Evolutionary conservation across 331 rosid genomes (phyloP).

Genomic region (Quercus lobata): DNA sequence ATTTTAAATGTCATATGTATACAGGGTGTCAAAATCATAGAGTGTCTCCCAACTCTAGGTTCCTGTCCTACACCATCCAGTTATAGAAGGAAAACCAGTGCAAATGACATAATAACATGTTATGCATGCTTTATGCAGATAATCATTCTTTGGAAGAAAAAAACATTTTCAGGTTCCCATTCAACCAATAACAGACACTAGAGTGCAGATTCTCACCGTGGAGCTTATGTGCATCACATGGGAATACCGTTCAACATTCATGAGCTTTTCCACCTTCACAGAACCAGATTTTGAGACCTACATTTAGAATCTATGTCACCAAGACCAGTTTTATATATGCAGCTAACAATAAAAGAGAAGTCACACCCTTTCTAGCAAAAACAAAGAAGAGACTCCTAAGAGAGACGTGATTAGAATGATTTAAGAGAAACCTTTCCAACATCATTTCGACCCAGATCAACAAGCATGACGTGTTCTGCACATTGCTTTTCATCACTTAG

Average conservation of each 20-base stretch:
- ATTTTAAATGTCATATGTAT: background rate
- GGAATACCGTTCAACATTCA: slow-evolving; percentile 78
- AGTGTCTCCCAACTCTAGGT: background rate
- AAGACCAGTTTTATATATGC: slow-evolving; percentile 10
- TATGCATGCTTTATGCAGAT: background rate
- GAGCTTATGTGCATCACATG: slow-evolving; percentile 98
- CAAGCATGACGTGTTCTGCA: slow-evolving; percentile 91
- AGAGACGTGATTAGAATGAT: background rate
- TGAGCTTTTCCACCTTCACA: slow-evolving; percentile 72
- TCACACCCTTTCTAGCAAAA: background rate
- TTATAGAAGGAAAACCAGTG: background rate
- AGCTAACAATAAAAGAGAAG: background rate
- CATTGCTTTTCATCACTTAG: slow-evolving; percentile 71
- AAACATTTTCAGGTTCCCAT: background rate
- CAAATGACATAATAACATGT: background rate
- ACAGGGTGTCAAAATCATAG: background rate
- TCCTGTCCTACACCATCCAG: background rate
- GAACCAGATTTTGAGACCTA: slow-evolving; percentile 79
- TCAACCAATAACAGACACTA: background rate
- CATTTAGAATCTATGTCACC: slow-evolving; percentile 17
- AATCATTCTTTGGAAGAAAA: background rate
- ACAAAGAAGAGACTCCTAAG: background rate
- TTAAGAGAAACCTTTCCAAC: slow-evolving; percentile 67
- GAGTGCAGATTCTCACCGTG: slow-evolving; percentile 47
- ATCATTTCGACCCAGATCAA: slow-evolving; percentile 87